These are phyloP conservation scores for Nakaseomyces sp. DNA, from an alignment of 1,139 yeast species.

Conservation along the genomic window DNA sequence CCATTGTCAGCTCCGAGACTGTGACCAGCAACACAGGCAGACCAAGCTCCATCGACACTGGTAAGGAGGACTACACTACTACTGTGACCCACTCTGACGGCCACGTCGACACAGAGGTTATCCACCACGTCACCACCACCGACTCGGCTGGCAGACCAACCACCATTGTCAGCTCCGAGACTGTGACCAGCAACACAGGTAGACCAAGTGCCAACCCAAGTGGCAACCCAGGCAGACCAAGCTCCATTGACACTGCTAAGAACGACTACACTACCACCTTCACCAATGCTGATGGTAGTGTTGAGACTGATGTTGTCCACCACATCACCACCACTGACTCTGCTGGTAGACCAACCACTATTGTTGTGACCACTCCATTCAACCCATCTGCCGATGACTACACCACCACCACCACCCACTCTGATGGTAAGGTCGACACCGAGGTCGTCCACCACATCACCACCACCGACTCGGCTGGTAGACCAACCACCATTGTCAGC, in stretches of 20 bases:
- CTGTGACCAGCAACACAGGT: no score
- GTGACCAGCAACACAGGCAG: no score
- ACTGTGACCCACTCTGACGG: neutral
- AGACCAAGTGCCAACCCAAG: neutral
- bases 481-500: neutral
- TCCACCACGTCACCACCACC: neutral
- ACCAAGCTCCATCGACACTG: no score
- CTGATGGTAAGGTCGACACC: neutral
- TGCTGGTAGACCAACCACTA: neutral
- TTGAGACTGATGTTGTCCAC: neutral
- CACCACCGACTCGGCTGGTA: neutral
- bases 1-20: neutral
- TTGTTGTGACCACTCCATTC: no score
- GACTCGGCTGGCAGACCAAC: neutral
- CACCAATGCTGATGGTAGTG: neutral
- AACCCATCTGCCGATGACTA: neutral
- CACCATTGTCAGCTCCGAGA: no score
- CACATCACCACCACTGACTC: conserved; percentile 4
- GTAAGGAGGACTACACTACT: neutral
- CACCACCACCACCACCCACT: neutral
- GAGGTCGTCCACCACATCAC: conserved; percentile 3
- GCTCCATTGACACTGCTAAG: no score
- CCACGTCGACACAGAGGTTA: neutral
- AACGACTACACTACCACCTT: neutral
- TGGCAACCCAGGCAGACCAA: neutral